A percentile compares a stretch with the other conserved stretches of the same genome.
These are phyloP conservation scores for Amanita brunnescens DNA, from an alignment of 768 basidiomycete species.

Conservation along the genomic window DNA sequence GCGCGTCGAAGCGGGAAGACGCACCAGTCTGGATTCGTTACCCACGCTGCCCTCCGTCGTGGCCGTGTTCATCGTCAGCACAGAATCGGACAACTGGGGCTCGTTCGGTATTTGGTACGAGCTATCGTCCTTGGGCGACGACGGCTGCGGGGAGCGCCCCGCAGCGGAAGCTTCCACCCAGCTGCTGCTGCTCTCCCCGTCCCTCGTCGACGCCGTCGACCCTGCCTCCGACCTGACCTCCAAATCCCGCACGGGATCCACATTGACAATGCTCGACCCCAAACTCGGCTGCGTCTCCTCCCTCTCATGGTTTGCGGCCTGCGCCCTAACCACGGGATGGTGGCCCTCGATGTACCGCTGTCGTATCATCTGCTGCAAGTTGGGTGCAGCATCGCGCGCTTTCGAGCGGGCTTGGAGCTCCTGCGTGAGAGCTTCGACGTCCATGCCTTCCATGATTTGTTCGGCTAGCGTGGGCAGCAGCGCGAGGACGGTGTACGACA, in stretches of 20 bases:
- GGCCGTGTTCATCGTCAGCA: slow-evolving; percentile 28
- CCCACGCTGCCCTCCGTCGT: slow-evolving; percentile 15
- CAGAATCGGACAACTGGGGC: slow-evolving; percentile 29
- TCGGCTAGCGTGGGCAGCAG: slow-evolving; percentile 57
- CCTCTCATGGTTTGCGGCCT: neutral
- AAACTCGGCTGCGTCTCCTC: slow-evolving; percentile 11
- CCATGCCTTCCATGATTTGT: slow-evolving; percentile 62
- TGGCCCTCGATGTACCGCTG: slow-evolving; percentile 6
- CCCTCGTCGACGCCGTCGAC: slow-evolving; percentile 28
- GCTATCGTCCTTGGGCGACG: neutral
- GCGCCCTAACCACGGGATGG: neutral
- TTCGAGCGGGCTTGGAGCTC: slow-evolving; percentile 36
- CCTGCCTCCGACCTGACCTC: slow-evolving; percentile 34
- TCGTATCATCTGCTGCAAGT: slow-evolving; percentile 4
- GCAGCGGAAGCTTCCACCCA: slow-evolving; percentile 20
- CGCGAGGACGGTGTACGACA: slow-evolving; percentile 66
- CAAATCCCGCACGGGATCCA: too few relatives aligned
- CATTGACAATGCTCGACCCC: slow-evolving; percentile 16
- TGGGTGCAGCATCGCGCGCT: slow-evolving; percentile 10
- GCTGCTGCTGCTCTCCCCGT: slow-evolving; percentile 28
- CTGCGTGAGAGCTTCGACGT: slow-evolving; percentile 63
- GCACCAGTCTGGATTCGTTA: slow-evolving; percentile 12
- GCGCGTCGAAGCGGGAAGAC: neutral
- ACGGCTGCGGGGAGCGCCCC: neutral
- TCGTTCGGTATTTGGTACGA: slow-evolving; percentile 10